Evolutionary conservation across 352 stramenopile genomes (phyloP), one percentile per base, ranked within the genome.

Genomic region (Globisporangium nagaii): DNA sequence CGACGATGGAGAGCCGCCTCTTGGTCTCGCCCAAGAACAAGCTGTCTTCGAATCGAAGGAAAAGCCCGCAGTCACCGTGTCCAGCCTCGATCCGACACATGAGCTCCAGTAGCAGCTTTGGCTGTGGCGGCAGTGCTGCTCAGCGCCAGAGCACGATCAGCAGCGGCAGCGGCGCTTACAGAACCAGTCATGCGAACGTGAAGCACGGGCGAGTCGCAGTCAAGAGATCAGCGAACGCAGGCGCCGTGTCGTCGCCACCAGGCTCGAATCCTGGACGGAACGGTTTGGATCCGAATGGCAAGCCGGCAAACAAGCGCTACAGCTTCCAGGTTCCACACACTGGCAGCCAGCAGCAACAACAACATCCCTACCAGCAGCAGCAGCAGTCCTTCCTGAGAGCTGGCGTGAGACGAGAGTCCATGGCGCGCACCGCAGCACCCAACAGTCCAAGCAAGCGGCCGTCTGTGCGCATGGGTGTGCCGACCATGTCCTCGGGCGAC

Each of bases 1-100:
- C 71, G 0, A 81, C 71, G 19, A 34, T 79, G 19, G 69, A 53
- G 24, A 81, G 69, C 50, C 58, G 69, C 53, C 39, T 59, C 40
- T 56, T 65, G 13, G 69, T 79, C 4, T 68, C 71, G 19, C 71
- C 71, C 2, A 65, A 64, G 28, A 44, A 34, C 20, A 30, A 31
- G 10, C 22, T 28, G 24, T 34, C 36, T 8, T 24, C 10, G 34
- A 56, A 27, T 9, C 35, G 28, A 2, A 45, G 35, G 24, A 56
- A 25, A 12, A 24, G 53, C 2, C 24, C 13, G 25, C 9, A 30
- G 27, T 17, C 30, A 5, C 3, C 28, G 27, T n/a, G 6, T 5
- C 6, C 19, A 43, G 6, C 11, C 2, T 20, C 37, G 25, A 11
- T n/a, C n/a, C n/a, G n/a, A n/a, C n/a, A n/a, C n/a, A n/a, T 39